phyloP scores from a whole-genome alignment of 2,329 filamentous ascomycete species.

The Fusarium sp. region DNA sequence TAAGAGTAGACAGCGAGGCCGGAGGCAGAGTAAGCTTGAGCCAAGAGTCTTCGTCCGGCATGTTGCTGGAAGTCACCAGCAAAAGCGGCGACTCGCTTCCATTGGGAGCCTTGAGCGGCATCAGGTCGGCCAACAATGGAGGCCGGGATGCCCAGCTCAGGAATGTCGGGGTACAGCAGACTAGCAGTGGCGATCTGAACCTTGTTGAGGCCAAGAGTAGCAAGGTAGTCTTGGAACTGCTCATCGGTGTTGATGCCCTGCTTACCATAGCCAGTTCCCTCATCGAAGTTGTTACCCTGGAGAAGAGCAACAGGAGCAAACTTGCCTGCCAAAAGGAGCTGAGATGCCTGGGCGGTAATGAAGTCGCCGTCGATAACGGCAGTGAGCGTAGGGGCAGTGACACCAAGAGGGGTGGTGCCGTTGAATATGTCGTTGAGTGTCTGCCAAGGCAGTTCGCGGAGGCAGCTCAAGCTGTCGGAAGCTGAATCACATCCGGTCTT shows the following conservation, averaged over 20 bases:
- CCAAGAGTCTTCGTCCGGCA: conserved; percentile 67
- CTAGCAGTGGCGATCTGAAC: conserved; percentile 45
- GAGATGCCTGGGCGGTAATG: conserved; percentile 60
- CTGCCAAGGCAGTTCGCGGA: conserved; percentile 51
- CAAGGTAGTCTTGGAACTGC: conserved; percentile 59
- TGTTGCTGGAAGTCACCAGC: conserved; percentile 70
- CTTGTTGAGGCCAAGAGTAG: conserved; percentile 43
- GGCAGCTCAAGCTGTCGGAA: conserved; percentile 50
- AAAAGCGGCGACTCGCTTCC: conserved; percentile 68
- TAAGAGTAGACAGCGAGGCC: conserved; percentile 64
- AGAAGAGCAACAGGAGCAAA: conserved; percentile 77
- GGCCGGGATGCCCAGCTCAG: conserved; percentile 63
- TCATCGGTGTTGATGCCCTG: conserved; percentile 68
- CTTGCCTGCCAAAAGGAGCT: conserved; percentile 68
- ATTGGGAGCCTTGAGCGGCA: conserved; percentile 60
- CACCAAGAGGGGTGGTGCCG: conserved; percentile 34
- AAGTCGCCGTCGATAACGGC: conserved; percentile 57
- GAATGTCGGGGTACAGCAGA: conserved; percentile 66
- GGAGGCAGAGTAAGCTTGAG: conserved; percentile 65
- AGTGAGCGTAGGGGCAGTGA: conserved; percentile 35
- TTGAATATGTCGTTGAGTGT: conserved; percentile 53
- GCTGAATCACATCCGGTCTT: conserved; percentile 45
- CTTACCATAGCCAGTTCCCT: conserved; percentile 70
- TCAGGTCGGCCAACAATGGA: conserved; percentile 54
- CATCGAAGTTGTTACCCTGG: conserved; percentile 74